Base-by-base conservation (phyloP, 192 early-diverging fungal species). In the Umbelopsis ramanniana region DNA sequence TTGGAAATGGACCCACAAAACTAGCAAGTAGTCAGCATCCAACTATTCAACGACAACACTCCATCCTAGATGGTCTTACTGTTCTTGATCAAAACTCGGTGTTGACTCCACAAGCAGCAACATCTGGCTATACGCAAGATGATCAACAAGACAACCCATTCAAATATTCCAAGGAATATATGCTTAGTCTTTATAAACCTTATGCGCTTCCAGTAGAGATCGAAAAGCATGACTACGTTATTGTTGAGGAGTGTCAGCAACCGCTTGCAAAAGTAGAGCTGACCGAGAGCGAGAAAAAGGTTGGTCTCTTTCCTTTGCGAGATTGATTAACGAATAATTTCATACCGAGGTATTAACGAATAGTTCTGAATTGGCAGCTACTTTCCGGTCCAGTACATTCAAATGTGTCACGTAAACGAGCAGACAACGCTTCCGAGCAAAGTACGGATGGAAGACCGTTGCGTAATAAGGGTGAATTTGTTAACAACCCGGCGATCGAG, bases 141-240 rank as follows among this genome's bases (percentile, higher is more conserved):
- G 69, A 74, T 63, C 45, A 43, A 22, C 35, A 37, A 6, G 45
- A 85, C 22, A 85, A 85, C 37, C 80, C 87, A 15, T 89, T 86
- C 73, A 88, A 85, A 81, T 93, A 91, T 79, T 88, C 90, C 15
- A 90, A 89, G 60, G 92, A 92, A 46, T 82, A 84, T 46, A 92
- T 93, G 91, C 79, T 93, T 12, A 86, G 85, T 19, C 77, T 93
- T 46, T 93, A 88, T 78, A 88, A 82, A 37, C 85, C 89, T 4
- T 43, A 55, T 55, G 81, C 81, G 21, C 85, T 83, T 35, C 63
- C 89, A 23, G 76, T 86, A 23, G 86, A 86, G 47, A 92, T 93
- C 76, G 88, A 90, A 47, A 75, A 80, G 40, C 87, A 88, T 68
- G 89, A 89, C 71, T 86, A 88, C 74, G 89, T 90, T 67, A 89